Base-by-base conservation (phyloP, 2,329 filamentous ascomycete species). In the Aspergillus sergii region DNA sequence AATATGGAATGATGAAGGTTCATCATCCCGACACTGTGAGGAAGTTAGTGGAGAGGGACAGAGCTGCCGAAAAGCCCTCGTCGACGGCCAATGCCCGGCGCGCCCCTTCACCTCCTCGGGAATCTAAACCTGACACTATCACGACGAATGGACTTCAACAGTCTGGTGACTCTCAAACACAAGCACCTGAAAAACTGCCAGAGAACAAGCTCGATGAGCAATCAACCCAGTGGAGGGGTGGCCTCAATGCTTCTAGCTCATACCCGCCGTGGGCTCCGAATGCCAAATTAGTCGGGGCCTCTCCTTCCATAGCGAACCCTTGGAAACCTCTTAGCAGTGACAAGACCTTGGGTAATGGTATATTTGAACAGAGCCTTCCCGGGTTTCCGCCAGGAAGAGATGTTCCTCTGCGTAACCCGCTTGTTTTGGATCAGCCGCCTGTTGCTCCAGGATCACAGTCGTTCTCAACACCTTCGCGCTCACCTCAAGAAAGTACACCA, bases 1-100 rank as follows among this genome's bases (percentile, higher is more conserved):
- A 87, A 69, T 87, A 87, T 73, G 85, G 85, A 50, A 83, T 87
- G 83, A 87, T 87, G 82, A 88, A 86, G 73, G 82, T 87, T 11
- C 85, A 87, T 71, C 84, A 85, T 68, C 80, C 85, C 32, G 84
- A 86, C 62, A 77, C 82, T 7, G 82, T 86, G 32, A 82, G 81
- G 69, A 82, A 79, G 68, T 68, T 81, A 48, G 73, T 77, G 51
- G 76, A 80, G 56, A 74, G 72, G 59, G 75, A 80, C 48, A 75
- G 73, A 54, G 69, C 65, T 19, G 61, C 72, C 46, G 76, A 81
- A 39, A 80, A 78, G 62, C 58, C 73, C 23, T 26, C 66, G 9
- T 43, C 63, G 19, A 64, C 67, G 28, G 61, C 69, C 57, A 69
- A 73, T 61, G 60, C 58, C 53, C 76, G 73, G 51, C 77, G 74